Evolutionary conservation across 345 rosid genomes (phyloP), one percentile per base, ranked within the genome.

Genomic region (Atalantia buxifolia): DNA sequence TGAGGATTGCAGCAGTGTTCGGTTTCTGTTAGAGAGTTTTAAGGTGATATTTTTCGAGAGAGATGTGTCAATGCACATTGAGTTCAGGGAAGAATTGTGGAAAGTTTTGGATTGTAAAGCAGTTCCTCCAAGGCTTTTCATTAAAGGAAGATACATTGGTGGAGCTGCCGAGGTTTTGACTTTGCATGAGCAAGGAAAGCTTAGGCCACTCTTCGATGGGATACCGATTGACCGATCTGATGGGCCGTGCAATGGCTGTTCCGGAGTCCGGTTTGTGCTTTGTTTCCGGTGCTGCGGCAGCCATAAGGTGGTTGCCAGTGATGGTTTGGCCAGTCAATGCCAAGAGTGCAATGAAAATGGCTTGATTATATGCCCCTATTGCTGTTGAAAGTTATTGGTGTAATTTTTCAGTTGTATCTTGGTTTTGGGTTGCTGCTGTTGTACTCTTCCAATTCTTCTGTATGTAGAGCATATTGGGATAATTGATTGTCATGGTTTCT

Each of bases 311-410:
- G 57, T 81, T 19, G 56, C 77, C 3, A 70, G 74, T 28, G 86
- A 82, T 56, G 92, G 88, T 22, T 10, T 75, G 75, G 79, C 78
- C 33, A 67, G 80, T 81, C 71, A 80, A 63, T 96, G 99, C 85
- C 70, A 42, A 30, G 77, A 80, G 27, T 96, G 99, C 72, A 96
- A 96, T 64, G 99, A 94, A 84, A 94, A 96, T 76, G 99, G 99
- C 9, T 78, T 96, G 83, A 74, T 89, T 45, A 83, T 89, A 55
- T 96, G 97, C 69, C 80, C 90, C 28, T 48, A 73, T 66, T 96
- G 98, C 78, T 77, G 86, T 83, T 92, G 71, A 83, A 21, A 35
- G 9, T 24, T 5, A 21, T 9, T 48, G 31, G 6, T 4, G 71
- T 48, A 13, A 48, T 28, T 75, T n/a, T 13, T 28, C 42, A 22